These are phyloP conservation scores for Eucalyptus curtisii DNA, from an alignment of 345 rosid genomes.

Conservation along the genomic window DNA sequence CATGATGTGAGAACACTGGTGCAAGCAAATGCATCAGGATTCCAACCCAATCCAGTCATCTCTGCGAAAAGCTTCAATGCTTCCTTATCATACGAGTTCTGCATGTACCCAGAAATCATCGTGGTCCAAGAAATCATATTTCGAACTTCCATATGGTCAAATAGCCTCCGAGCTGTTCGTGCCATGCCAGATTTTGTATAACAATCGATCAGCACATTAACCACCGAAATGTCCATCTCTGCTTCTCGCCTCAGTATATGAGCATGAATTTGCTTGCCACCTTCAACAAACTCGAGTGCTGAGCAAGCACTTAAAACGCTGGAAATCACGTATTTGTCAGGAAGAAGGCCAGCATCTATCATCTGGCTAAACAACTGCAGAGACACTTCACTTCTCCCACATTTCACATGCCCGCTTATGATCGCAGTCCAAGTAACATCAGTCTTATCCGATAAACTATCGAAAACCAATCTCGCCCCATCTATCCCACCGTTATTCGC, in stretches of 20 bases:
- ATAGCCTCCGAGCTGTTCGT: constrained; percentile 25
- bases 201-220: constrained; percentile 54
- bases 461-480: constrained; percentile 50
- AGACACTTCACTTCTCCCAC: constrained; percentile 41
- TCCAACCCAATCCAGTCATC: constrained; percentile 31
- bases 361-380: constrained; percentile 34
- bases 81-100: constrained; percentile 41
- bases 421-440: constrained; percentile 62
- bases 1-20: constrained; percentile 61
- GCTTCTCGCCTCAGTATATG: constrained; percentile 40
- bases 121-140: constrained; percentile 66
- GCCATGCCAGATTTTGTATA: constrained; percentile 54
- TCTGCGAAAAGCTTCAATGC: constrained; percentile 36
- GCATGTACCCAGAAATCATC: constrained; percentile 61
- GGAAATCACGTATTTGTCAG: constrained; percentile 49
- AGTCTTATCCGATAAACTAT: constrained; percentile 34
- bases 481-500: constrained; percentile 30
- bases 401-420: constrained; percentile 45
- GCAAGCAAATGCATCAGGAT: constrained; percentile 59
- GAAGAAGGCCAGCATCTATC: constrained; percentile 13
- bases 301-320: constrained; percentile 57
- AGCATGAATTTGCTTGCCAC: constrained; percentile 70
- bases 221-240: constrained; percentile 46
- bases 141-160: constrained; percentile 33
- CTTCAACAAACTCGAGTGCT: constrained; percentile 28